Evolutionary conservation across 371 early-diverging fungal genomes (phyloP).

Genomic region (Mucor circinelloides): DNA sequence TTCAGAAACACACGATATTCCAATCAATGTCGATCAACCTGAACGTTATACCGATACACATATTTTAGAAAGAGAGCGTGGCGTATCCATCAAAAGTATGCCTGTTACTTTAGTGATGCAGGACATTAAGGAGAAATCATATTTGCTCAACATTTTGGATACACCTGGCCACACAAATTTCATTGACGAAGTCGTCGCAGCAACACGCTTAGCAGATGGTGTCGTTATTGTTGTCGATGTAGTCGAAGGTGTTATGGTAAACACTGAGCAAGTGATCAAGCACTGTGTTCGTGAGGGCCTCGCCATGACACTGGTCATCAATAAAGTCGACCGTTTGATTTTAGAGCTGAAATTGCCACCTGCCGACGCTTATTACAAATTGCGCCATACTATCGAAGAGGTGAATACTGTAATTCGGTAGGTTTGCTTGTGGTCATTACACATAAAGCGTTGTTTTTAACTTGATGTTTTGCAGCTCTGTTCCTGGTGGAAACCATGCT

Average conservation of each 20-base stretch:
- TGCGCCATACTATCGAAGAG: constrained; percentile 94
- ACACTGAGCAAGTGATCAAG: constrained; percentile 88
- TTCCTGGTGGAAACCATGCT: constrained; percentile 55
- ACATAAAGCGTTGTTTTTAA: neutral
- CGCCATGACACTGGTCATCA: constrained; percentile 86
- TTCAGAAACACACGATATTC: constrained; percentile 79
- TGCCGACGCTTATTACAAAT: constrained; percentile 94
- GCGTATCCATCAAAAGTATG: constrained; percentile 88
- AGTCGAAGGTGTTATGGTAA: constrained; percentile 95
- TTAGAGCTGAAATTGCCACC: constrained; percentile 96
- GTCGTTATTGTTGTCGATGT: constrained; percentile 95
- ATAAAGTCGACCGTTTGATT: constrained; percentile 97
- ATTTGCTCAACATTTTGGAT: constrained; percentile 90
- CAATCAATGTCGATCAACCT: constrained; percentile 61
- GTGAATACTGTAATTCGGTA: constrained; percentile 86
- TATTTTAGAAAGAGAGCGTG: constrained; percentile 88
- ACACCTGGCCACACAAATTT: constrained; percentile 97
- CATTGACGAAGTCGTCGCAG: constrained; percentile 91
- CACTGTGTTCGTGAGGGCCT: constrained; percentile 82
- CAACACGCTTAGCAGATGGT: constrained; percentile 89
- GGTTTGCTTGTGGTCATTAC: neutral
- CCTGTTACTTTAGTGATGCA: constrained; percentile 93
- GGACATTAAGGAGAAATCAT: constrained; percentile 84
- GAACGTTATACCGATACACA: constrained; percentile 94
- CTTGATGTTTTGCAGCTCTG: constrained; percentile 26